These are phyloP conservation scores for Calocybe cyanea DNA, from an alignment of 768 basidiomycete species.

Conservation along the genomic window DNA sequence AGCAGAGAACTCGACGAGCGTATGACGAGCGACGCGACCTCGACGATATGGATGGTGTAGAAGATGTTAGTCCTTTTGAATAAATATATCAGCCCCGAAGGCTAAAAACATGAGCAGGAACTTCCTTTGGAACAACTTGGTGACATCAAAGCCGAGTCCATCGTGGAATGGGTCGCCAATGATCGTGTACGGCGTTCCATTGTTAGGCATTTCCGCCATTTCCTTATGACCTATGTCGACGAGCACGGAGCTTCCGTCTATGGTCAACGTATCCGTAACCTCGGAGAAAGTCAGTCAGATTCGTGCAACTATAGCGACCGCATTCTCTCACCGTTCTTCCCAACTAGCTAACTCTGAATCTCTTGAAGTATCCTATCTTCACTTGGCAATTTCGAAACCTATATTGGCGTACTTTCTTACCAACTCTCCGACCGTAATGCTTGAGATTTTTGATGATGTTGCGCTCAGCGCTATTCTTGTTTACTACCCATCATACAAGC, in stretches of 20 bases:
- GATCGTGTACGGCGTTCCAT: constrained; percentile 90
- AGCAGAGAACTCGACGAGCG: constrained; percentile 78
- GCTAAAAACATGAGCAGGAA: constrained; percentile 50
- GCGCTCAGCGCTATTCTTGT: constrained; percentile 92
- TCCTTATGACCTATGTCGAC: constrained; percentile 94
- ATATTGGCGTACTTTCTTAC: constrained; percentile 97
- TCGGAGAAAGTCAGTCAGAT: constrained; percentile 81
- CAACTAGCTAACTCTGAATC: constrained; percentile 89
- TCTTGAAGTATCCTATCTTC: constrained; percentile 95
- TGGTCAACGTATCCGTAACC: constrained; percentile 85
- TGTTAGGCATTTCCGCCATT: constrained; percentile 88
- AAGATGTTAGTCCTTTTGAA: constrained; percentile 59
- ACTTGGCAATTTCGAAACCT: constrained; percentile 87
- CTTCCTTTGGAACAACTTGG: constrained; percentile 93
- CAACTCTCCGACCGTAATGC: constrained; percentile 91
- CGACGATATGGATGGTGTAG: constrained; percentile 87
- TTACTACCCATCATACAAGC: constrained; percentile 93
- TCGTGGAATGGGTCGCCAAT: constrained; percentile 96
- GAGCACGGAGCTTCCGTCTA: constrained; percentile 91
- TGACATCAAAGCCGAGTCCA: constrained; percentile 96
- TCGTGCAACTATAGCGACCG: neutral
- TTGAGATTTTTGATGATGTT: constrained; percentile 92
- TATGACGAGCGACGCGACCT: constrained; percentile 91
- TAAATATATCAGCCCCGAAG: constrained; percentile 1
- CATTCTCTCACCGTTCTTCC: constrained; percentile 13